phyloP scores from a whole-genome alignment of 176 grass and related monocot genomes.

The Poa annua region DNA sequence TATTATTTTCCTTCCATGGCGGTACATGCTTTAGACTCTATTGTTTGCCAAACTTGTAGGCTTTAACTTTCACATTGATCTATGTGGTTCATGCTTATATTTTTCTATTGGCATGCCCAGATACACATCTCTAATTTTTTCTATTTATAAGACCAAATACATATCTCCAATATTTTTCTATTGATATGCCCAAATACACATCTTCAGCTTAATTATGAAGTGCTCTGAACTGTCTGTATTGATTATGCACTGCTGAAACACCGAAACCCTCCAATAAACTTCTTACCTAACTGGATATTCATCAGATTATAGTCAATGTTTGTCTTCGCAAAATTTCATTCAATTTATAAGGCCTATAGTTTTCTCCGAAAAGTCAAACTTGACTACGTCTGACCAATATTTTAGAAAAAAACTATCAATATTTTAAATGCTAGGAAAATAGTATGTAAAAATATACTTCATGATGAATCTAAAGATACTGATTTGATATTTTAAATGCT shows the following conservation, averaged over 20 bases:
- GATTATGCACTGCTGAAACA: slow-evolving; percentile 7
- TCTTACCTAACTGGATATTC: slow-evolving; percentile 6
- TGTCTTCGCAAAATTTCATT: slow-evolving; percentile 3
- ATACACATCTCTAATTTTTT: background rate
- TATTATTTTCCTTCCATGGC: background rate
- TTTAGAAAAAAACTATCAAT: no score
- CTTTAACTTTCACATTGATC: background rate
- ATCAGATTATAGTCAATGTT: background rate
- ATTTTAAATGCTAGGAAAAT: no score
- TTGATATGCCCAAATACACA: background rate
- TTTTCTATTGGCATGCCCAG: background rate
- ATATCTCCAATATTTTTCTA: background rate
- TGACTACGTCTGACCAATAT: no score
- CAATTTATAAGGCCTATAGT: no score
- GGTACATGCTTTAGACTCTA: background rate
- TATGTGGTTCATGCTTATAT: background rate
- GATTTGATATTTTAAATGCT: no score
- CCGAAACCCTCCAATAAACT: background rate
- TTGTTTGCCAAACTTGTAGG: background rate
- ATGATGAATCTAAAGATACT: no score
- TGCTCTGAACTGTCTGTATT: background rate
- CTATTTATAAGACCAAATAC: background rate
- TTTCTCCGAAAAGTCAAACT: no score
- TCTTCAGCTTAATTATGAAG: background rate
- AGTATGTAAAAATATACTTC: no score